Evolutionary conservation across 495 filamentous ascomycete genomes (phyloP).

Genomic region (Mycothermus thermophilus): DNA sequence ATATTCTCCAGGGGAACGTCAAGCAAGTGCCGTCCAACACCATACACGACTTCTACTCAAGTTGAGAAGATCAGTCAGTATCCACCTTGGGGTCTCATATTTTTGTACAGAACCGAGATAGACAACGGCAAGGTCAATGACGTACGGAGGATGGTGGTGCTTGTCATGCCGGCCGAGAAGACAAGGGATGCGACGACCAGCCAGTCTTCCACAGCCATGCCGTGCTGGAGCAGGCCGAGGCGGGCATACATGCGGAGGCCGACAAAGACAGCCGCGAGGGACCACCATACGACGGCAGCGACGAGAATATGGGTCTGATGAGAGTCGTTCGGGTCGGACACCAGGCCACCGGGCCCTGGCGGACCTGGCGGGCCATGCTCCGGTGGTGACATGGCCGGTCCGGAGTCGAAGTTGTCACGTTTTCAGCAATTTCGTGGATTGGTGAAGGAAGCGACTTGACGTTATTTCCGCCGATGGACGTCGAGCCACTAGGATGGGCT

Average conservation of each 20-base stretch:
- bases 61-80: constrained; percentile 10
- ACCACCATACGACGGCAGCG: constrained; percentile 12
- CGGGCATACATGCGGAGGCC: constrained; percentile 16
- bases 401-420: no score
- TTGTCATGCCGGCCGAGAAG: constrained; percentile 11
- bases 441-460: no score
- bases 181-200: constrained; percentile 11
- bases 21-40: constrained; percentile 12
- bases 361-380: not conserved
- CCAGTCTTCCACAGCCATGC: constrained; percentile 17
- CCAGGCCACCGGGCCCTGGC: not conserved
- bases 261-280: constrained; percentile 11
- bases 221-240: constrained; percentile 6
- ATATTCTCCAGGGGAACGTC: constrained; percentile 7
- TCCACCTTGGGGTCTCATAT: no score
- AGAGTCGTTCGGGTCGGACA: constrained; percentile 9
- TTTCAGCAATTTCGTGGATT: no score
- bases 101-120: no score
- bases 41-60: constrained; percentile 11
- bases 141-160: no score
- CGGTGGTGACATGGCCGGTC: no score
- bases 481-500: no score
- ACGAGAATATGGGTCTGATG: constrained; percentile 14
- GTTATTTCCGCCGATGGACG: no score
- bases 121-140: no score